Evolutionary conservation across 768 basidiomycete genomes (phyloP).

Genomic region (Pisolithus albus): DNA sequence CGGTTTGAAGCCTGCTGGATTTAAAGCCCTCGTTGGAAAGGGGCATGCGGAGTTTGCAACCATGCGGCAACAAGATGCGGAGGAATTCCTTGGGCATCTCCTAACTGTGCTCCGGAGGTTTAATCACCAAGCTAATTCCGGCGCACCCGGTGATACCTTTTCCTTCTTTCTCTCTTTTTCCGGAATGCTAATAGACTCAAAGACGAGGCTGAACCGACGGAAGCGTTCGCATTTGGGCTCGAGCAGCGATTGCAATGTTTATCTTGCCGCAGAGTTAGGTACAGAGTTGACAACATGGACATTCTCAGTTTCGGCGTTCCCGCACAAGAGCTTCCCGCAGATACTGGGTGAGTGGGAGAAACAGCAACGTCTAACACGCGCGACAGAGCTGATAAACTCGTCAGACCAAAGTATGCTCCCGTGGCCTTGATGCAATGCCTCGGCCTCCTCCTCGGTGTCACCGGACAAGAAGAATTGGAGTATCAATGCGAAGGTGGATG

Average conservation of each 20-base stretch:
- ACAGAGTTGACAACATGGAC: constrained; percentile 71
- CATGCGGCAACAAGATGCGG: constrained; percentile 95
- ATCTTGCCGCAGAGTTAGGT: constrained; percentile 74
- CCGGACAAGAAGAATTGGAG: constrained; percentile 61
- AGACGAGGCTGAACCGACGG: constrained; percentile 53
- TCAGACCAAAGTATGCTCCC: constrained; percentile 56
- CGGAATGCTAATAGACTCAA: not conserved
- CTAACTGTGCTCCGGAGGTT: constrained; percentile 67
- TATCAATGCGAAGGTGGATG: constrained; percentile 76
- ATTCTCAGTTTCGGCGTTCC: constrained; percentile 77
- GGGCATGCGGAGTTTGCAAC: constrained; percentile 93
- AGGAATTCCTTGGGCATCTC: constrained; percentile 87
- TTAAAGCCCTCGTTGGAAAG: constrained; percentile 87
- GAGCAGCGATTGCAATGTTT: constrained; percentile 85
- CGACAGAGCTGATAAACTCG: constrained; percentile 4
- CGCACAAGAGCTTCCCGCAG: constrained; percentile 33
- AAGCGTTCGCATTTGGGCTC: constrained; percentile 70
- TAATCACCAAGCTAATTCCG: constrained; percentile 38
- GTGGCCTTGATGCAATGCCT: constrained; percentile 60
- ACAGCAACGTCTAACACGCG: not conserved
- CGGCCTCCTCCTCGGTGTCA: constrained; percentile 36
- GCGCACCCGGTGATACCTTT: constrained; percentile 27
- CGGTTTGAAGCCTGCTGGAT: constrained; percentile 73
- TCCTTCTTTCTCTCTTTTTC: not conserved
- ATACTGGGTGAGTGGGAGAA: not conserved